phyloP scores from a whole-genome alignment of 306 rosid species.

The Abrus precatorius region DNA sequence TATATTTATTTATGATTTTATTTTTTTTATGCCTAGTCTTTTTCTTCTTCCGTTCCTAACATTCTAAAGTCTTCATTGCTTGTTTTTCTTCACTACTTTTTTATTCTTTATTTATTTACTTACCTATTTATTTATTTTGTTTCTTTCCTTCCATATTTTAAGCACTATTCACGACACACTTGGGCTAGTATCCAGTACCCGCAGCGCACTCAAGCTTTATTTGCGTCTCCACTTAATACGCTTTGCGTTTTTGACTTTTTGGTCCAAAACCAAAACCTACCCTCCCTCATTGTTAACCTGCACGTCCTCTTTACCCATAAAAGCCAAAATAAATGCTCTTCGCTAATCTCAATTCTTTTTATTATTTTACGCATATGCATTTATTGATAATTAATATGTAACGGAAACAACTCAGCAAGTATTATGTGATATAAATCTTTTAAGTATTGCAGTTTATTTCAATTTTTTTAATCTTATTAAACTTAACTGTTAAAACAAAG shows the following conservation, averaged over 20 bases:
- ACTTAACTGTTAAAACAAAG: no score
- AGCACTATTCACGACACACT: constrained; percentile 3
- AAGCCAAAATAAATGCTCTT: not conserved
- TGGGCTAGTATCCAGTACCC: constrained; percentile 7
- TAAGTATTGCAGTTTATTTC: not conserved
- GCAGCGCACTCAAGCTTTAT: constrained; percentile 10
- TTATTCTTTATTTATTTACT: not conserved
- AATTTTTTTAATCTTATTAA: no score
- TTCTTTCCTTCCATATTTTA: not conserved
- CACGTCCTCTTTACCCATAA: not conserved
- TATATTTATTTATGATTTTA: not conserved
- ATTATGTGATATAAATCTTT: not conserved
- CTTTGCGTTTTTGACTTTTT: constrained; percentile 37
- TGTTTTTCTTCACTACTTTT: constrained; percentile 1
- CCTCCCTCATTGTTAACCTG: not conserved
- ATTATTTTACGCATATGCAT: not conserved
- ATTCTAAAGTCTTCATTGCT: constrained; percentile 33
- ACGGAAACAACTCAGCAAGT: not conserved
- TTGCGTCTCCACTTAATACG: not conserved
- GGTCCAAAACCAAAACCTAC: constrained; percentile 5
- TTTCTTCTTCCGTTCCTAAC: constrained; percentile 39
- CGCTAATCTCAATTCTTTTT: not conserved
- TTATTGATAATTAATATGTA: not conserved
- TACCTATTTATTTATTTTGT: not conserved
- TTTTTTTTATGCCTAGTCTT: constrained; percentile 13